Evolutionary conservation across 352 stramenopile genomes (phyloP).

Genomic region (Phytophthora vignae): DNA sequence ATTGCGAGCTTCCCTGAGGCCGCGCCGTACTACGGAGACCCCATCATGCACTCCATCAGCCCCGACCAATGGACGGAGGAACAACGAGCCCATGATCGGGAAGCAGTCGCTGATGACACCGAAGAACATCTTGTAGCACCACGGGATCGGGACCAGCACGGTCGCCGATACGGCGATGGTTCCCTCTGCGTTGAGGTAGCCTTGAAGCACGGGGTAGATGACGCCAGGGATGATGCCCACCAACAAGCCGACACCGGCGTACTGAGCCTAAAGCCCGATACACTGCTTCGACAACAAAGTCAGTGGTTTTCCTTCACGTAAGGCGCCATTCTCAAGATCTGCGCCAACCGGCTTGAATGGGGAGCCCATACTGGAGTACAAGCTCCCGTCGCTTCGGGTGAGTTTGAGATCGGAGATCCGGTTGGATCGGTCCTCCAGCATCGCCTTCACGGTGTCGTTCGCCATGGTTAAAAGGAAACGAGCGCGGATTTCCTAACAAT

Average conservation of each 20-base stretch:
- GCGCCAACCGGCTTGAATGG: slow-evolving; percentile 20
- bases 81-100: slow-evolving; percentile 51
- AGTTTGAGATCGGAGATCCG: slow-evolving; percentile 19
- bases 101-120: slow-evolving; percentile 60
- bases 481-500: slow-evolving; percentile 11
- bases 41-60: slow-evolving; percentile 33
- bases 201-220: slow-evolving; percentile 63
- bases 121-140: slow-evolving; percentile 65
- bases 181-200: slow-evolving; percentile 59
- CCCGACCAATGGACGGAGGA: slow-evolving; percentile 33
- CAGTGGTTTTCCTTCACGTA: slow-evolving; percentile 43
- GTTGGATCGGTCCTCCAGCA: slow-evolving; percentile 29
- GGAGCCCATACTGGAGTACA: slow-evolving; percentile 29
- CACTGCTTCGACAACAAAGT: slow-evolving; percentile 43
- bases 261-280: slow-evolving; percentile 54
- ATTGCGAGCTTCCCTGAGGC: slow-evolving; percentile 50
- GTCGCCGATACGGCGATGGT: slow-evolving; percentile 51
- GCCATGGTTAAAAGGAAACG: neutral
- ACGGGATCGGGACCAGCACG: slow-evolving; percentile 55
- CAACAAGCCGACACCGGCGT: slow-evolving; percentile 56
- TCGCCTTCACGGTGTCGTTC: slow-evolving; percentile 26
- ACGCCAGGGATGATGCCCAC: slow-evolving; percentile 47
- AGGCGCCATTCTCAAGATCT: slow-evolving; percentile 36
- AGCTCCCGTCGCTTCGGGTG: slow-evolving; percentile 7
- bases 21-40: slow-evolving; percentile 57